A percentile compares a stretch with the other conserved stretches of the same genome.
Evolutionary conservation across 768 basidiomycete species (phyloP).

Genomic region (Hypholoma fasciculare): DNA sequence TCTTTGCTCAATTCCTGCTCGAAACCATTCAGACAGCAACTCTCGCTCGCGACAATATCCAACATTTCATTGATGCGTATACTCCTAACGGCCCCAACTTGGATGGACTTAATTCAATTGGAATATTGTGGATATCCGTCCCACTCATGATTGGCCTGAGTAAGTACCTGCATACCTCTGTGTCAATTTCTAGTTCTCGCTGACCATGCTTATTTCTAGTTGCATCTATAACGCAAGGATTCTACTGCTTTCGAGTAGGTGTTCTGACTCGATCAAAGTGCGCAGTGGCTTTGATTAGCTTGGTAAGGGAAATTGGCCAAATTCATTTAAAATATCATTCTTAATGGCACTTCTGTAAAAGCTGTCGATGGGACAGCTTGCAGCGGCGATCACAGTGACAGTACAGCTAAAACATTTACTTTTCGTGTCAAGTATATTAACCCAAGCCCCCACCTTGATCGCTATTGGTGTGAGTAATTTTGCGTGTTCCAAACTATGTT

Average conservation of each 20-base stretch:
- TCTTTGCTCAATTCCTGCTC: background rate
- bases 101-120: background rate
- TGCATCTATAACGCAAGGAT: background rate
- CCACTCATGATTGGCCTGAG: background rate
- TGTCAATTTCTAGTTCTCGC: background rate
- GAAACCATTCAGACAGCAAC: background rate
- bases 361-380: background rate
- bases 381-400: no score
- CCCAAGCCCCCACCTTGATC: no score
- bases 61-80: background rate
- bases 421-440: no score
- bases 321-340: no score
- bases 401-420: no score
- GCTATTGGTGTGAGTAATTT: no score
- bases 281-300: background rate
- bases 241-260: background rate
- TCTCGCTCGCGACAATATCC: background rate
- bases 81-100: background rate
- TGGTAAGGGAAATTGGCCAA: background rate
- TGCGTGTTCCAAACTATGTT: background rate
- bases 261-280: background rate
- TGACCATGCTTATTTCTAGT: background rate
- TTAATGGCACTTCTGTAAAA: background rate
- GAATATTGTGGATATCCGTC: background rate
- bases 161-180: background rate